Conservation (phyloP, 306 rosid genomes). For the Fragaria nilgerrensis region DNA sequence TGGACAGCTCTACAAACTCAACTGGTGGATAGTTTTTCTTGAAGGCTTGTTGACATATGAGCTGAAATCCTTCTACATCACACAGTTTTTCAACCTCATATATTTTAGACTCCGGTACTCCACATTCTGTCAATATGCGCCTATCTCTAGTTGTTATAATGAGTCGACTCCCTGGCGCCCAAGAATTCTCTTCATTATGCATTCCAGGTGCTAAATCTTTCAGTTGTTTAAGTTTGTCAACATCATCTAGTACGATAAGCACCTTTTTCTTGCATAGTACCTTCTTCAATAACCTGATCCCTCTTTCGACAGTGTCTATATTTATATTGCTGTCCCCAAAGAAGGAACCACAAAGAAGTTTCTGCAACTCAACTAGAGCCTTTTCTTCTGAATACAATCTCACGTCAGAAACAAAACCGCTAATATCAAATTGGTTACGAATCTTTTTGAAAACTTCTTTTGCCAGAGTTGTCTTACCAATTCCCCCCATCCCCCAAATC, state of each 20-base stretch:
- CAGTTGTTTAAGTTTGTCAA: neutral
- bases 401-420: neutral
- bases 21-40: neutral
- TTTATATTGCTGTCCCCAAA: neutral
- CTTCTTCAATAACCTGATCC: neutral
- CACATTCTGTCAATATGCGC: neutral
- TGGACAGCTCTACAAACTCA: neutral
- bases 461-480: constrained; percentile 7
- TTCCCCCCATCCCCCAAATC: constrained; percentile 5
- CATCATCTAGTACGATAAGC: constrained; percentile 12
- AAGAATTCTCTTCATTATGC: neutral
- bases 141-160: constrained; percentile 17
- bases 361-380: neutral
- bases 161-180: constrained; percentile 19
- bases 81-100: constrained; percentile 10
- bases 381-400: neutral
- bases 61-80: neutral
- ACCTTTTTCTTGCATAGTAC: neutral
- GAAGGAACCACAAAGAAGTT: neutral
- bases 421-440: neutral
- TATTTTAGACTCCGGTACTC: neutral
- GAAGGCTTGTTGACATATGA: constrained; percentile 6
- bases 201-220: constrained; percentile 4
- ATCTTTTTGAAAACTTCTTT: neutral
- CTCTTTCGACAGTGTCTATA: neutral